Evolutionary conservation across 2,329 filamentous ascomycete genomes (phyloP).

Genomic region (Diaporthe destruens): DNA sequence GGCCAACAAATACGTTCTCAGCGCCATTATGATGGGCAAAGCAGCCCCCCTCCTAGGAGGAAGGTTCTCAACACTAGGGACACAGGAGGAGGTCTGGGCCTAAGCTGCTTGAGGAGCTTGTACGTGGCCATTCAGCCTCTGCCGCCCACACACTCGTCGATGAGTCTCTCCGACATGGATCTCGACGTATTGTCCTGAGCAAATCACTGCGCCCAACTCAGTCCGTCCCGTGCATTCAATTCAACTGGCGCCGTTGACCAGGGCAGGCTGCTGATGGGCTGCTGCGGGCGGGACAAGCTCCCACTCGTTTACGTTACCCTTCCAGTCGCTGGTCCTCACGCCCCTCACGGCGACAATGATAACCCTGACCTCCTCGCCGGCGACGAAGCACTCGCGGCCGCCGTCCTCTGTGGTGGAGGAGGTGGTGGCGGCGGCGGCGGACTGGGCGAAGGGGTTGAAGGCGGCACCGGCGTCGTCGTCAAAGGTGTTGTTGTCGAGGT

Average conservation of each 20-base stretch:
- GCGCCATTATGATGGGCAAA: no score
- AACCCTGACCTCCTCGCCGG: constrained; percentile 85
- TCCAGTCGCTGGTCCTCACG: constrained; percentile 93
- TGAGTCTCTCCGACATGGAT: background rate
- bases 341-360: constrained; percentile 87
- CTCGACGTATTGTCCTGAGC: background rate
- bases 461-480: constrained; percentile 63
- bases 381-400: constrained; percentile 76
- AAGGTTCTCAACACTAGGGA: background rate
- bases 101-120: background rate
- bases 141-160: background rate
- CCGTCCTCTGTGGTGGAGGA: constrained; percentile 58
- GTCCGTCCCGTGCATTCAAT: constrained; percentile 42
- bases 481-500: constrained; percentile 94
- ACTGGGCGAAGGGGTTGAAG: constrained; percentile 36
- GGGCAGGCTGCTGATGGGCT: constrained; percentile 39
- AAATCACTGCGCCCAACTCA: background rate
- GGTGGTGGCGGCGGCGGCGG: background rate
- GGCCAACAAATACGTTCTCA: no score
- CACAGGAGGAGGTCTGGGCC: background rate
- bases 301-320: constrained; percentile 91
- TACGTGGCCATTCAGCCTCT: background rate
- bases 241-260: constrained; percentile 57
- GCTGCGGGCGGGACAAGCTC: constrained; percentile 57
- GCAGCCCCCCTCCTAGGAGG: background rate